Conservation (phyloP, 176 grass and related monocot genomes). For the Hyparrhenia diplandra region DNA sequence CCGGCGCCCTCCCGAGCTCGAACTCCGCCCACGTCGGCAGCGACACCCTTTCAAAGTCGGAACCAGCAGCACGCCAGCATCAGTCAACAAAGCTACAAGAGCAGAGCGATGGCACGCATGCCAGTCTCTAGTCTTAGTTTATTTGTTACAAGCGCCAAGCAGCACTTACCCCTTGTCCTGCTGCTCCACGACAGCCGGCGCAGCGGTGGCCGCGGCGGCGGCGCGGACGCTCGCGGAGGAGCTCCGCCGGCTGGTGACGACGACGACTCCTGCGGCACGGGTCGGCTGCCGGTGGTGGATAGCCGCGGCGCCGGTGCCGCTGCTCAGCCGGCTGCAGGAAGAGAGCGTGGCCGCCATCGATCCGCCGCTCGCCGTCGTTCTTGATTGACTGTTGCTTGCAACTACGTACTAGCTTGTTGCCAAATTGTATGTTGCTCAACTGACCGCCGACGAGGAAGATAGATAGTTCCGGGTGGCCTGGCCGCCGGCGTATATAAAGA, state of each 20-base stretch:
- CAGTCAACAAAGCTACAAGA: not conserved
- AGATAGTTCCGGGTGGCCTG: not conserved
- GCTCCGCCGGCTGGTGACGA: constrained; percentile 21
- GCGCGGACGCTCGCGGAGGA: constrained; percentile 3
- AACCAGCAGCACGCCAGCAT: not conserved
- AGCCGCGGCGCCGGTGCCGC: constrained; percentile 11
- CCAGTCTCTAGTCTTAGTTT: not conserved
- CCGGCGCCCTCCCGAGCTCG: constrained; percentile 74
- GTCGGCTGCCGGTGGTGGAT: not conserved
- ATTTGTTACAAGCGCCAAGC: not conserved
- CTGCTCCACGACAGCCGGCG: constrained; percentile 7
- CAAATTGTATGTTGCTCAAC: not conserved
- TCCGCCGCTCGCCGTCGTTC: not conserved
- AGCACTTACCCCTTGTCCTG: constrained; percentile 21
- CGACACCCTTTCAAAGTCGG: constrained; percentile 20
- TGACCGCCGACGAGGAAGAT: not conserved
- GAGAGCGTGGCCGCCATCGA: constrained; percentile 43
- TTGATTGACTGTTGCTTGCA: not conserved
- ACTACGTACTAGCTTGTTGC: not conserved
- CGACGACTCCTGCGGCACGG: not conserved
- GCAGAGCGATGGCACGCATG: not conserved
- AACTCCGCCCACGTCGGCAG: constrained; percentile 82
- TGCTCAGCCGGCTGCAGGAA: constrained; percentile 44
- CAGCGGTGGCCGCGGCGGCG: not conserved
- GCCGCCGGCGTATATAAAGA: constrained; percentile 15